Evolutionary conservation across 495 filamentous ascomycete species (phyloP).

Genomic region (Penicillium bialowiezense): DNA sequence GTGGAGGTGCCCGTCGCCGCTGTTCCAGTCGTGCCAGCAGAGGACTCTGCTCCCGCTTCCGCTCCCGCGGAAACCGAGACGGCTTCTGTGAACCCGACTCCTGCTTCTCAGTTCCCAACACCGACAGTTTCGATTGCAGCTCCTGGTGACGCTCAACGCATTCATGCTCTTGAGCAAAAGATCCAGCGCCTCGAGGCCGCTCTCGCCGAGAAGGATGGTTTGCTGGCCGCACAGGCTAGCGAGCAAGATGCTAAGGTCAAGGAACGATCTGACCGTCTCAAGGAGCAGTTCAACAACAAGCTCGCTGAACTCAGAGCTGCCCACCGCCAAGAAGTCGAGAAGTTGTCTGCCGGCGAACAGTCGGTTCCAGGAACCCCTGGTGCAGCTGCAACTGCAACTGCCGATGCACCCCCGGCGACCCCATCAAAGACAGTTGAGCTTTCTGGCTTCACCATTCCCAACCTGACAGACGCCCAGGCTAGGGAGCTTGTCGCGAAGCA

Average conservation of each 20-base stretch:
- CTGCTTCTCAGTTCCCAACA: slow-evolving; percentile 39
- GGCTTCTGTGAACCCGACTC: slow-evolving; percentile 31
- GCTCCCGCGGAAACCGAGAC: slow-evolving; percentile 15
- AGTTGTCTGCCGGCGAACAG: slow-evolving; percentile 61
- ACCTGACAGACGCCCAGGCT: slow-evolving; percentile 57
- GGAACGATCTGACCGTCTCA: slow-evolving; percentile 68
- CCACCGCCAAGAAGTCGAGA: slow-evolving; percentile 59
- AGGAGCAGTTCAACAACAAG: slow-evolving; percentile 65
- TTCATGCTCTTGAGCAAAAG: slow-evolving; percentile 44
- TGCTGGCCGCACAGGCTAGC: slow-evolving; percentile 35
- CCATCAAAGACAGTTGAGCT: slow-evolving; percentile 30
- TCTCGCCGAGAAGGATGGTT: slow-evolving; percentile 44
- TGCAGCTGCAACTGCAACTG: slow-evolving; percentile 19
- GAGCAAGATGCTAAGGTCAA: slow-evolving; percentile 59
- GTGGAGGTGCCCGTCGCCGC: slow-evolving; percentile 27
- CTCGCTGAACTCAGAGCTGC: slow-evolving; percentile 57
- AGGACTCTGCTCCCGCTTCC: neutral
- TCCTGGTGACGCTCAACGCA: slow-evolving; percentile 30
- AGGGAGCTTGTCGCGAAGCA: slow-evolving; percentile 64
- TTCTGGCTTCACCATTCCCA: slow-evolving; percentile 19
- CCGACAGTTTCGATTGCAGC: slow-evolving; percentile 20
- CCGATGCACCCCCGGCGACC: slow-evolving; percentile 34
- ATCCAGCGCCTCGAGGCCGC: slow-evolving; percentile 47
- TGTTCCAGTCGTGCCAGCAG: neutral
- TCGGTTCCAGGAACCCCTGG: slow-evolving; percentile 30